Conservation (phyloP, 306 rosid genomes). For the Cucurbita argyrosperma region DNA sequence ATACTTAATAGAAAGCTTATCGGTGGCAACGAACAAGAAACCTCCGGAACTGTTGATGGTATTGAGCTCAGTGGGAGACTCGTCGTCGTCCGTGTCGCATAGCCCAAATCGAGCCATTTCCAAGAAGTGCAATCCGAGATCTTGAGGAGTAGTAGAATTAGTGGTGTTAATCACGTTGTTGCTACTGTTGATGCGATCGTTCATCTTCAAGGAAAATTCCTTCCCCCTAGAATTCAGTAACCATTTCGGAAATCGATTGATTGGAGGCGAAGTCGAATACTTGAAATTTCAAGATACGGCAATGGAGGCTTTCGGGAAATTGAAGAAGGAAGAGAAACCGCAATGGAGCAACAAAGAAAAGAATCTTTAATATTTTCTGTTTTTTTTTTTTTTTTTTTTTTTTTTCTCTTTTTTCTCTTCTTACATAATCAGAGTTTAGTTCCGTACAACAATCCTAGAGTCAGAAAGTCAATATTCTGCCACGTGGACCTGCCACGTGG, state of each 20-base stretch:
- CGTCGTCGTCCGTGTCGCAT: constrained; percentile 41
- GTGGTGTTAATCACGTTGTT: neutral
- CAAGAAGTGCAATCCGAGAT: constrained; percentile 51
- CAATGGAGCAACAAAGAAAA: neutral
- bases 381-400: too few species aligned
- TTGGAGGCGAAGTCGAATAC: neutral
- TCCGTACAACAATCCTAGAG: neutral
- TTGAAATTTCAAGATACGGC: neutral
- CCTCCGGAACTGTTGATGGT: constrained; percentile 92
- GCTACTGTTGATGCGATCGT: constrained; percentile 12
- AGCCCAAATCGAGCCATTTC: constrained; percentile 34
- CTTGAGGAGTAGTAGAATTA: constrained; percentile 12
- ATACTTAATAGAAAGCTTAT: constrained; percentile 79
- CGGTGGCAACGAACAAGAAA: constrained; percentile 57
- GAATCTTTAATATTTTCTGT: neutral
- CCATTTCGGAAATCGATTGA: constrained; percentile 3
- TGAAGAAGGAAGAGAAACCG: neutral
- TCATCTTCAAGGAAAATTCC: constrained; percentile 18
- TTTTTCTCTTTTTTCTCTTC: neutral
- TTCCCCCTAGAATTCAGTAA: constrained; percentile 31
- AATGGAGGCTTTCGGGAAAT: neutral
- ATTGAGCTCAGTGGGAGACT: constrained; percentile 71
- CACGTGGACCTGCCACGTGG: too few species aligned
- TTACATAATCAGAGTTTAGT: neutral
- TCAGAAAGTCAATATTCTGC: neutral